Evolutionary conservation across 768 basidiomycete genomes (phyloP), one percentile per base, ranked within the genome.

Genomic region (Pisolithus tinctorius): DNA sequence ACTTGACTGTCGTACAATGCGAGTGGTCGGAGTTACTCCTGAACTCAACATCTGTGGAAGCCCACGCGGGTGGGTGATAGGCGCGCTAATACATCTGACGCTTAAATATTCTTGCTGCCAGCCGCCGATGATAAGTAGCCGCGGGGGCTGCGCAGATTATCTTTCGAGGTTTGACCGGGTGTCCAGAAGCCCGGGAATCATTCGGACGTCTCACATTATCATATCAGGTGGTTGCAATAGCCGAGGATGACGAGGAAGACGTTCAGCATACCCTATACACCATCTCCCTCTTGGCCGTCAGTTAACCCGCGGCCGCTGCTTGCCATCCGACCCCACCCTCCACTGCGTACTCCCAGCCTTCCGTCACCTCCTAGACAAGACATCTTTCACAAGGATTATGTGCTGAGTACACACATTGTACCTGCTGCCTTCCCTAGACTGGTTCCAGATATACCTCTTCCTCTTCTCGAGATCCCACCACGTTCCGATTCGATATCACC

Each of bases 371-470:
- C 48, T 9, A 60, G 66, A 26, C 40, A 50, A 4, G 30, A 52
- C 27, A 10, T 53, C 20, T 64, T 67, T 47, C 59, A 65, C 29
- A 51, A 53, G 7, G 41, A 48, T 13, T 68, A 64, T 44, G 51
- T 37, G 11, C 55, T 66, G 43, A 68, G 54, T 8, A 68, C 66
- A 10, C 66, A 68, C 17, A 46, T 68, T 49, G 43, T 68, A 29
- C 68, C 66, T 0, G 64, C 63, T 11, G 61, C 62, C 6, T 67
- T 54, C 47, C 66, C 67, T 14, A 55, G 66, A 10, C 43, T 57
- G 16, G 39, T 42, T 6, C 63, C 63, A 3, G 51, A 67, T 16
- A 45, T 59, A 41, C 63, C 67, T 20, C 54, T 60, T 4, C 62
- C 58, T 20, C 54, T 60, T 4, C 62, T 56, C 1, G 41, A 54